phyloP scores from a whole-genome alignment of 148 eudicot species.

The Linanthus parryae region DNA sequence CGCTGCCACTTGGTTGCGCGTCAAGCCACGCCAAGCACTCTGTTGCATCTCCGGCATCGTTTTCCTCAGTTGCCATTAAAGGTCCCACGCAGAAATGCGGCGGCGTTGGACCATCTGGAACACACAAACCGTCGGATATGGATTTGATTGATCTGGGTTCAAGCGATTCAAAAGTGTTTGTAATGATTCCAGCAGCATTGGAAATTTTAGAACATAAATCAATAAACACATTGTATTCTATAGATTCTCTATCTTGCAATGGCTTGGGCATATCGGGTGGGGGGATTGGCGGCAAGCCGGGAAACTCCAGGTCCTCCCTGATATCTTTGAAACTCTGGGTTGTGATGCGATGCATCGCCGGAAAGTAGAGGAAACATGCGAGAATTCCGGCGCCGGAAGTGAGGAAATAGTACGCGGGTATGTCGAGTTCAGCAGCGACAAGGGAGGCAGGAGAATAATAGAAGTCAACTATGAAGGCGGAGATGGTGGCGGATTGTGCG shows the following conservation, averaged over 20 bases:
- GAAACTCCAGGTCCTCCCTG: conserved; percentile 17
- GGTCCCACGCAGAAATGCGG: conserved; percentile 20
- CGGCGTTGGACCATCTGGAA: conserved; percentile 16
- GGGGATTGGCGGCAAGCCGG: conserved; percentile 40
- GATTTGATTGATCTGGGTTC: conserved; percentile 21
- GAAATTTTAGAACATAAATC: too few species aligned
- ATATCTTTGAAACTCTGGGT: conserved; percentile 30
- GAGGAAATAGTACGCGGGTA: conserved; percentile 41
- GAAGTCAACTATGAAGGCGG: conserved; percentile 40
- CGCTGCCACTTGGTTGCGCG: conserved; percentile 20
- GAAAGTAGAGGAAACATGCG: conserved; percentile 21
- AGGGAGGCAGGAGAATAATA: conserved; percentile 30
- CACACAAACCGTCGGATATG: conserved; percentile 15
- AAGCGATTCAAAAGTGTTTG: conserved; percentile 23
- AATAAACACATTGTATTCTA: too few species aligned
- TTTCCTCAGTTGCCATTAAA: neutral
- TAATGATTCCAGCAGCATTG: conserved; percentile 23
- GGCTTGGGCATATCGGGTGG: conserved; percentile 33
- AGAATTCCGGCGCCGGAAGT: conserved; percentile 33
- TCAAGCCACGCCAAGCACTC: conserved; percentile 25
- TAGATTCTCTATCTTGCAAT: conserved; percentile 19
- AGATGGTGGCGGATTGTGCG: conserved; percentile 4
- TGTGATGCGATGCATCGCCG: conserved; percentile 18
- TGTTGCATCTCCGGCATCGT: neutral
- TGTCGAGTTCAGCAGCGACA: conserved; percentile 13